Evolutionary conservation across 352 stramenopile species (phyloP), one percentile per base, ranked within the genome.

Genomic region (Phytophthora citrophthora): DNA sequence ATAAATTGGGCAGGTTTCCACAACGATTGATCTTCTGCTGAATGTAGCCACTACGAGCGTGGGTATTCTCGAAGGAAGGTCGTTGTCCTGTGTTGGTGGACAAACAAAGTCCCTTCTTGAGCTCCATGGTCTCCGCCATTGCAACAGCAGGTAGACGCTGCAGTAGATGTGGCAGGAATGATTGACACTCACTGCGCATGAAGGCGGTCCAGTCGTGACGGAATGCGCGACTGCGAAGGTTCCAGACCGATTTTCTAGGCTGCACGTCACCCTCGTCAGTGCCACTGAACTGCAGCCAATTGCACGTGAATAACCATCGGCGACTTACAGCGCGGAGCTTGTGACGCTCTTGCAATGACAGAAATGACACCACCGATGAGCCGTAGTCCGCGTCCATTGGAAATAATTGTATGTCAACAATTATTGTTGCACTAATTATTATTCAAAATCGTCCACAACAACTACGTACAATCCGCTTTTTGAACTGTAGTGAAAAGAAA

Each of bases 1-100:
- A 65, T 36, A 90, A 45, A 49, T 74, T 82, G 8, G 83, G 80
- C 52, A 91, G 64, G 24, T 91, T 91, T 24, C 76, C 69, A n/a
- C 79, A 88, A 18, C 83, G 80, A 29, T 91, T 89, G 59, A 91
- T 86, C 54, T 91, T 91, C 54, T 68, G 65, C 40, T 77, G 61
- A 16, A 84, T 86, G 69, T 91, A 91, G 27, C 83, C 83, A 9
- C 80, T 85, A 1, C 83, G 76, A 43, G 83, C 83, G 9, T 77
- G 57, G 12, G 58, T 49, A 39, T 88, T 88, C 41, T 77, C 70
- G 43, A 91, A 91, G 15, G 80, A 90, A 34, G 83, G 83, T 39
- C 83, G 76, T 31, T 83, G 61, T 20, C 83, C 80, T 8, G 68
- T 91, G 34, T 90, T 91, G 5, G 83, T 91, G 18, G 82, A 87